Conservation (phyloP, 352 stramenopile species). For the Pythium scleroteichum region DNA sequence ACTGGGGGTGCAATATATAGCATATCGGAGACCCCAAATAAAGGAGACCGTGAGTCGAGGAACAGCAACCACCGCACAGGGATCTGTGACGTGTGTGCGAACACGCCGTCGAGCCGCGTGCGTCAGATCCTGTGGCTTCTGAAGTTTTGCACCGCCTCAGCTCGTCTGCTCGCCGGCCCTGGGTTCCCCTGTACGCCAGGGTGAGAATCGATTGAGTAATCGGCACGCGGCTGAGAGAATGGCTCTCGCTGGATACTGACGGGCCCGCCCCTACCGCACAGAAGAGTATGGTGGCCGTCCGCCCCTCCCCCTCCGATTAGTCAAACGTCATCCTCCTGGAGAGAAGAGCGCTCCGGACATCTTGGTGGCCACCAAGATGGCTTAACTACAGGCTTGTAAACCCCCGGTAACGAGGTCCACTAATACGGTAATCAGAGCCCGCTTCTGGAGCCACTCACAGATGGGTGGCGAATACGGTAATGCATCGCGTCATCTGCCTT, state of each 20-base stretch:
- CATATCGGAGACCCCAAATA: no score
- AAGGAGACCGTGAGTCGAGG: no score
- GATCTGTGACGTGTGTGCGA: neutral
- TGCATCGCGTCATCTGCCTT: conserved; percentile 3
- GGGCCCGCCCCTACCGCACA: neutral
- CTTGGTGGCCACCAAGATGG: neutral
- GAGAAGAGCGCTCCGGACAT: neutral
- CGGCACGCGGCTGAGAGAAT: neutral
- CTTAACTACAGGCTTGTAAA: no score
- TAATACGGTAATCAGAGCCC: neutral
- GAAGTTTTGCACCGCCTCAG: no score
- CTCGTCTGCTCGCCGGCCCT: no score
- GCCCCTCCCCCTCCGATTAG: neutral
- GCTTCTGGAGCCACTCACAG: neutral
- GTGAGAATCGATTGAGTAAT: neutral
- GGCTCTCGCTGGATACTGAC: conserved; percentile 28
- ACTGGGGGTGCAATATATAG: no score
- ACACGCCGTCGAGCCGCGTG: neutral
- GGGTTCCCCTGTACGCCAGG: no score
- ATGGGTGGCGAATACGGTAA: neutral
- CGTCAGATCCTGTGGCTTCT: neutral
- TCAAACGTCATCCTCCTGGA: neutral
- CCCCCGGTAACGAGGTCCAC: no score
- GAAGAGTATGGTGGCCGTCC: neutral
- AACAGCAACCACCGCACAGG: no score